Base-by-base conservation (phyloP, 805 yeast species). In the Maudiozyma pseudohumilis region DNA sequence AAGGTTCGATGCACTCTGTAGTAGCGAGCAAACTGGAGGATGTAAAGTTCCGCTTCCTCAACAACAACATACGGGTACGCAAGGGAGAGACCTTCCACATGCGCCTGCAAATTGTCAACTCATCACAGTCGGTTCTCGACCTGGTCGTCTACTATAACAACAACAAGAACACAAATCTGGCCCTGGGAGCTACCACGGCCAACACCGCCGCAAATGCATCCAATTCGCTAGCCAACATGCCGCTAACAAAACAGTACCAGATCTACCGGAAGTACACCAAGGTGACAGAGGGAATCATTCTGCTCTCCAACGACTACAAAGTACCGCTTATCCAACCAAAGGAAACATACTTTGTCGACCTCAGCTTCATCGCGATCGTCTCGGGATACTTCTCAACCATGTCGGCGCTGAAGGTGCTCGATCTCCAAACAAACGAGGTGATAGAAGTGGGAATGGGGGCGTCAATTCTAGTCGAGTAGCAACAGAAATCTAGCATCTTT, bases 251-350 rank as follows among this genome's bases (percentile, higher is more conserved):
- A 34, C 56, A 55, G 26, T 45, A 43, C 26, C 53, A 50, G 28
- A 32, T 50, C 36, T 47, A 49, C 34, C 49, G 47, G 30, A 44
- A 50, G 12, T 42, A 44, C 34, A 40, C 45, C 13, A 44, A 53
- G 34, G 43, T 43, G 6, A 44, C 56, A 17, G 55, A 55, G 29
- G 59, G 61, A 3, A 45, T 60, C 2, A 52, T 60, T 3, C 39
- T 60, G 11, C 42, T 59, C 5, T 49, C 61, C 3, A 59, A 59
- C 32, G 64, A 60, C 29, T 53, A 47, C 38, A 57, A 55, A 33
- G 39, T 58, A 6, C 59, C 61, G 3, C 34, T 53, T 1, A 46
- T 58, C 8, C 45, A 43, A 11, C 53, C 58, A 6, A 47, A 48
- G 13, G 55, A 53, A 23, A 50, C 61, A 6, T 46, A 49, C 34